A percentile compares a stretch with the other conserved stretches of the same genome.
These are phyloP conservation scores for Mucor sp. DNA, from an alignment of 371 early-diverging fungal genomes.

Conservation along the genomic window DNA sequence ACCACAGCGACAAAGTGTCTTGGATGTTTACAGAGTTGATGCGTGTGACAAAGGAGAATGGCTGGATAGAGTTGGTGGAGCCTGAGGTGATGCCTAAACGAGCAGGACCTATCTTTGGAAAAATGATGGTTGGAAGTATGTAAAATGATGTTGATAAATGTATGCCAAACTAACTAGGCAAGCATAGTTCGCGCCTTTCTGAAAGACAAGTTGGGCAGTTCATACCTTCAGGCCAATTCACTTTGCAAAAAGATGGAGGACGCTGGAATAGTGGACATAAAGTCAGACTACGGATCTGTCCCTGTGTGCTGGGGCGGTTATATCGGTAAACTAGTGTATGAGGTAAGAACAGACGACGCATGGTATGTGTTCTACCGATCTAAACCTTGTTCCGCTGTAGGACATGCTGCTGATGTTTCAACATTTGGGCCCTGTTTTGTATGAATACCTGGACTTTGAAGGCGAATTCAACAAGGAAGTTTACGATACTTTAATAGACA, in stretches of 20 bases:
- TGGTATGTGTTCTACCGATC: no score
- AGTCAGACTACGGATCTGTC: conserved; percentile 37
- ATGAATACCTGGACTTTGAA: conserved; percentile 18
- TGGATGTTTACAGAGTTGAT: conserved; percentile 25
- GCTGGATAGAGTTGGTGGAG: conserved; percentile 43
- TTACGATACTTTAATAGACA: conserved; percentile 32
- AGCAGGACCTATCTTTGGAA: conserved; percentile 19
- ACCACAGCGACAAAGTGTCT: conserved; percentile 24
- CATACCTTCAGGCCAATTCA: conserved; percentile 19
- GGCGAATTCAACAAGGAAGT: conserved; percentile 21
- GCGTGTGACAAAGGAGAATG: conserved; percentile 38
- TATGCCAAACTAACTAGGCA: not conserved
- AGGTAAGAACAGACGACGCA: conserved; percentile 23
- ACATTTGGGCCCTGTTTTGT: conserved; percentile 24
- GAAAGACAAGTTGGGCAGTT: conserved; percentile 3
- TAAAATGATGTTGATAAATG: not conserved
- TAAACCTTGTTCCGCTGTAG: conserved; percentile 2
- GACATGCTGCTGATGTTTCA: conserved; percentile 15
- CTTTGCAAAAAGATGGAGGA: conserved; percentile 21
- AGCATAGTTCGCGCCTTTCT: conserved; percentile 3
- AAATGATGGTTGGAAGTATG: conserved; percentile 10
- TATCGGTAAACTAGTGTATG: conserved; percentile 43
- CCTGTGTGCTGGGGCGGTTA: conserved; percentile 51
- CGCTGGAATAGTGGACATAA: conserved; percentile 29
- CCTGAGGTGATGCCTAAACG: conserved; percentile 14